These are phyloP conservation scores for Zymoseptoria ardabiliae DNA, from an alignment of 2,329 filamentous ascomycete species.

Conservation along the genomic window DNA sequence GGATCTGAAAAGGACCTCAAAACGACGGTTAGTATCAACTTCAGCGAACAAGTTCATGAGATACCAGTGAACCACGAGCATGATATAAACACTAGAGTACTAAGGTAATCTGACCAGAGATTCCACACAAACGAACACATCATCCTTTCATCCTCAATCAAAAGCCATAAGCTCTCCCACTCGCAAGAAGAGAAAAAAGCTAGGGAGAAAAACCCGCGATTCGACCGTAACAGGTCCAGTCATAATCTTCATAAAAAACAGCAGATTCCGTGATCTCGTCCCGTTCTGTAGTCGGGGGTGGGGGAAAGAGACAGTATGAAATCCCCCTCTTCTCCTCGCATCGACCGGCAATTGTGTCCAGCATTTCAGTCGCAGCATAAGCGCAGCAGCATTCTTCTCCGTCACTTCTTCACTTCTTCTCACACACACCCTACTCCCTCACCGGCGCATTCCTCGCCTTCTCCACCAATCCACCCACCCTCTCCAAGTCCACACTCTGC, in stretches of 20 bases:
- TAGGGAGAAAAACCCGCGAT: neutral
- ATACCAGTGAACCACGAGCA: no score
- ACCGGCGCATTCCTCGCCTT: constrained; percentile 45
- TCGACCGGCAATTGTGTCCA: constrained; percentile 11
- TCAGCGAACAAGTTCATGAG: no score
- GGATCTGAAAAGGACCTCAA: no score
- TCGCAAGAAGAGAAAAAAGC: neutral
- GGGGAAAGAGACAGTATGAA: neutral
- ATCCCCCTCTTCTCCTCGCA: constrained; percentile 3
- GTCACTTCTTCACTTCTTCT: constrained; percentile 6
- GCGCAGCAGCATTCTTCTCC: no score
- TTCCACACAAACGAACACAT: no score
- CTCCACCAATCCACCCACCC: constrained; percentile 90
- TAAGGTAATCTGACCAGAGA: no score
- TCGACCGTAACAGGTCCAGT: neutral
- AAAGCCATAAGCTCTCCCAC: no score
- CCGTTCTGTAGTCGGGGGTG: neutral
- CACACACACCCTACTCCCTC: constrained; percentile 2
- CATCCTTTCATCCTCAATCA: no score
- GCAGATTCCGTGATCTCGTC: neutral
- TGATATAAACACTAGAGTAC: no score
- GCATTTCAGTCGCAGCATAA: constrained; percentile 10
- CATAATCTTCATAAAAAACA: neutral
- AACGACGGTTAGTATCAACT: no score
- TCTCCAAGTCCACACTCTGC: constrained; percentile 88